A percentile compares a stretch with the other conserved stretches of the same genome.
These are phyloP conservation scores for Kwoniella shivajii DNA, from an alignment of 1,284 basidiomycete genomes.

Conservation along the genomic window DNA sequence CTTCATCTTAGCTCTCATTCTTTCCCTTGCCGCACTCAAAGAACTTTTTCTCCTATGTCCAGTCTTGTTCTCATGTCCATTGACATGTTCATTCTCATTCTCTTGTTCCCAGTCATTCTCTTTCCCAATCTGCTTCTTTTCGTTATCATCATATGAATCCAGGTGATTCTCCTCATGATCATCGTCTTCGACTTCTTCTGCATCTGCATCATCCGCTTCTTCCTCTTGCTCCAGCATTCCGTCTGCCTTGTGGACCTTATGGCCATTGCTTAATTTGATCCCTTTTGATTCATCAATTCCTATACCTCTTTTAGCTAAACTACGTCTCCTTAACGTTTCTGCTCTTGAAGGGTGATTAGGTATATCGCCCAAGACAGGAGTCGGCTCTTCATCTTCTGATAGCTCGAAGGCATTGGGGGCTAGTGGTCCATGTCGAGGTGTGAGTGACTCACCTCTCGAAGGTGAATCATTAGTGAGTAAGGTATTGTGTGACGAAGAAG, in stretches of 20 bases:
- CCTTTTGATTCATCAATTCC: conserved; percentile 5
- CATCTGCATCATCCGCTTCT: neutral
- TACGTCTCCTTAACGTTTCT: conserved; percentile 9
- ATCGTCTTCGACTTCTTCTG: neutral
- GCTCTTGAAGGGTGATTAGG: conserved; percentile 2
- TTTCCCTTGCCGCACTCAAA: conserved; percentile 8
- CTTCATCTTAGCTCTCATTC: conserved; percentile 21
- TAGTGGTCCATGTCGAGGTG: conserved; percentile 7
- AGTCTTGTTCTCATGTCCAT: neutral
- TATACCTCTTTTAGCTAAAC: conserved; percentile 2
- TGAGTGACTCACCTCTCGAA: neutral
- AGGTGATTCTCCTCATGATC: no score
- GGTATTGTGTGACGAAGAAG: neutral
- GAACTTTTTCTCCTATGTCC: conserved; percentile 2
- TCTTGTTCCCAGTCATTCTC: neutral
- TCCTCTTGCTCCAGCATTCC: neutral
- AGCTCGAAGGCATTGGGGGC: conserved; percentile 14
- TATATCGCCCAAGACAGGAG: neutral
- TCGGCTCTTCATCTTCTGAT: neutral
- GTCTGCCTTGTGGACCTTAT: no score
- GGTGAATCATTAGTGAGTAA: no score
- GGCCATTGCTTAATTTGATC: no score
- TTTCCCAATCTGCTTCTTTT: neutral
- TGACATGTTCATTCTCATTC: neutral
- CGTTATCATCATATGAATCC: neutral